These are phyloP conservation scores for Vicia villosa DNA, from an alignment of 306 rosid genomes.

Conservation along the genomic window DNA sequence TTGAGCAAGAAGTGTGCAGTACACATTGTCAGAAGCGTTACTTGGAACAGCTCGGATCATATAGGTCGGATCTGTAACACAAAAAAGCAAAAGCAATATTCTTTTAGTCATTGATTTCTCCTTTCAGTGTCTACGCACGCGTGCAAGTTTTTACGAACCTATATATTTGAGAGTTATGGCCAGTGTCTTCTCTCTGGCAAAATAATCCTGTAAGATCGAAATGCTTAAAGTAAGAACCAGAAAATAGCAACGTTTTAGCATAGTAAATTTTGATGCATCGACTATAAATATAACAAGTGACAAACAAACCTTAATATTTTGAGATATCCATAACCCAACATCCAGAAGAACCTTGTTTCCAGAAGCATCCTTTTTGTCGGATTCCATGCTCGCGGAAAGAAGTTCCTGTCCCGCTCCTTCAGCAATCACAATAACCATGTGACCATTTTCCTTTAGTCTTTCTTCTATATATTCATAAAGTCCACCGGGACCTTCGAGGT, in stretches of 20 bases:
- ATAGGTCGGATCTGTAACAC: conserved; percentile 83
- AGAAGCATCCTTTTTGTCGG: conserved; percentile 71
- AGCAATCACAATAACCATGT: conserved; percentile 94
- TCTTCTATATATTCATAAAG: conserved; percentile 73
- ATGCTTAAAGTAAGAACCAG: conserved; percentile 2
- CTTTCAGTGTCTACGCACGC: background rate
- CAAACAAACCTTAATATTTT: conserved; percentile 66
- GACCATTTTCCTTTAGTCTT: conserved; percentile 81
- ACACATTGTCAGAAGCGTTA: conserved; percentile 90
- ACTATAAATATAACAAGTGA: background rate
- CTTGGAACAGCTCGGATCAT: conserved; percentile 95
- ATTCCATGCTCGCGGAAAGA: conserved; percentile 56
- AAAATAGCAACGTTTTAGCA: background rate
- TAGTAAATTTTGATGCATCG: background rate
- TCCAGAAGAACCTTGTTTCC: conserved; percentile 94
- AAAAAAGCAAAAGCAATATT: background rate
- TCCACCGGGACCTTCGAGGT: conserved; percentile 94
- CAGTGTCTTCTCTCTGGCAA: conserved; percentile 50
- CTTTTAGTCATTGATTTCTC: background rate
- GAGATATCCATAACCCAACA: conserved; percentile 89
- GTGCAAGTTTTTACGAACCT: conserved; percentile 53
- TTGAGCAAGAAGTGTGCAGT: conserved; percentile 91
- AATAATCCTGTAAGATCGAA: conserved; percentile 70
- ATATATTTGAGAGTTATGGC: conserved; percentile 82
- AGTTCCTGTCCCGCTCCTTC: conserved; percentile 99